phyloP scores from a whole-genome alignment of 148 eudicot species.

The Chenopodium berlandieri region DNA sequence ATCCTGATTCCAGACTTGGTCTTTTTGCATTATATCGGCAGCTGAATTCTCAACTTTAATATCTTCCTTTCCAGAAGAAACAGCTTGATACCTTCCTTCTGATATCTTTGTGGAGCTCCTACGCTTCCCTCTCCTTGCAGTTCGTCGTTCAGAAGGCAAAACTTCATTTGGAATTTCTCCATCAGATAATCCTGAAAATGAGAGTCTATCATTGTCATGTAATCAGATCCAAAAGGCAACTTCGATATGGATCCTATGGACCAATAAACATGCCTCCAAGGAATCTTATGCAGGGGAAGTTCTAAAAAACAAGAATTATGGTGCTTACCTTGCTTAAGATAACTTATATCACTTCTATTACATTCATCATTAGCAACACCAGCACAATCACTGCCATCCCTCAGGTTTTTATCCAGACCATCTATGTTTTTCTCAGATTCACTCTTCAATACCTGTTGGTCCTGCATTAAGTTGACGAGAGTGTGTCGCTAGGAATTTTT shows the following conservation, averaged over 20 bases:
- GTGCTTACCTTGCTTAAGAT: slow-evolving; percentile 28
- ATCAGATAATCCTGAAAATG: slow-evolving; percentile 45
- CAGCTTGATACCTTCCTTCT: slow-evolving; percentile 41
- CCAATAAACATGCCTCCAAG: slow-evolving; percentile 13
- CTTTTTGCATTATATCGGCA: slow-evolving; percentile 17
- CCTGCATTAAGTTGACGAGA: slow-evolving; percentile 35
- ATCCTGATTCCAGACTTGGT: slow-evolving; percentile 28
- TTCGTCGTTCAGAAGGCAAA: slow-evolving; percentile 41
- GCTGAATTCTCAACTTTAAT: slow-evolving; percentile 33
- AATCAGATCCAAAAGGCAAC: not conserved
- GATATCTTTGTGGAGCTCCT: slow-evolving; percentile 46
- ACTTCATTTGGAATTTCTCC: slow-evolving; percentile 38
- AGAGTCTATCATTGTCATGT: not conserved
- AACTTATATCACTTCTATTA: slow-evolving; percentile 19
- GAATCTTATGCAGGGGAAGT: slow-evolving; percentile 2
- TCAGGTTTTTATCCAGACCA: slow-evolving; percentile 23
- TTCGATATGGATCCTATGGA: not conserved
- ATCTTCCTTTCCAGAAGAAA: slow-evolving; percentile 46
- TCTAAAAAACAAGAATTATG: not conserved
- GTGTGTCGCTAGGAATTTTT: not conserved
- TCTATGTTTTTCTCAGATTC: slow-evolving; percentile 33
- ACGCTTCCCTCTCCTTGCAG: slow-evolving; percentile 66
- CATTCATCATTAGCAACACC: slow-evolving; percentile 30
- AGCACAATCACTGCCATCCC: slow-evolving; percentile 14
- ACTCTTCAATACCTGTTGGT: slow-evolving; percentile 34